phyloP scores from a whole-genome alignment of 2,329 filamentous ascomycete genomes.

The Alternaria angustiovoidea region DNA sequence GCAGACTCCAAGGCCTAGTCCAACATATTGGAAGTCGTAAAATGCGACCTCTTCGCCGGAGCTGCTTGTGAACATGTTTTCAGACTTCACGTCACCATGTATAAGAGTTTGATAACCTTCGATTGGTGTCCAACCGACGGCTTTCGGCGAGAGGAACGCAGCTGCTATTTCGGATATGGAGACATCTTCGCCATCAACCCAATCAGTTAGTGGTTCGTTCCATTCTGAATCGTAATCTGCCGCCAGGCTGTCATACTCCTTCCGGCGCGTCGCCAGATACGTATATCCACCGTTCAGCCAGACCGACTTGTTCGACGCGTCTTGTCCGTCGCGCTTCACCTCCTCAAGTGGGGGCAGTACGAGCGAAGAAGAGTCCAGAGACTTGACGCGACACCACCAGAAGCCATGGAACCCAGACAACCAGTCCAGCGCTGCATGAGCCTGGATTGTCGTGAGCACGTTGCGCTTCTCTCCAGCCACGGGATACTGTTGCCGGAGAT shows the following conservation, averaged over 20 bases:
- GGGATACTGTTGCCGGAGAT: constrained; percentile 63
- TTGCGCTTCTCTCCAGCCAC: constrained; percentile 64
- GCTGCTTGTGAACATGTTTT: constrained; percentile 69
- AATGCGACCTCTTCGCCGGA: constrained; percentile 65
- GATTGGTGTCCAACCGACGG: constrained; percentile 42
- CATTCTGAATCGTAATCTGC: constrained; percentile 63
- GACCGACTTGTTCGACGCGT: constrained; percentile 36
- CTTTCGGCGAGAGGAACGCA: constrained; percentile 57
- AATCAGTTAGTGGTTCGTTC: constrained; percentile 59
- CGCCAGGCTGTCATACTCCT: constrained; percentile 62
- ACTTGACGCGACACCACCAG: constrained; percentile 55
- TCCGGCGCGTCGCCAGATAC: constrained; percentile 69
- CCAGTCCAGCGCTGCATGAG: constrained; percentile 67
- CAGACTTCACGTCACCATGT: constrained; percentile 74
- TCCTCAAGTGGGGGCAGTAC: constrained; percentile 67
- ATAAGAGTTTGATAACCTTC: constrained; percentile 63
- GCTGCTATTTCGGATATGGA: constrained; percentile 65
- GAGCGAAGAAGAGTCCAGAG: constrained; percentile 47
- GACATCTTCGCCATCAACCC: constrained; percentile 20
- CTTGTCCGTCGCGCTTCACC: constrained; percentile 39
- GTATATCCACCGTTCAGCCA: constrained; percentile 76
- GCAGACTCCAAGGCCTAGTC: constrained; percentile 69
- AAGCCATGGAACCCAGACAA: constrained; percentile 67
- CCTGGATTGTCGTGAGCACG: constrained; percentile 58
- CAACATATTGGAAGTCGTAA: constrained; percentile 75